These are phyloP conservation scores for Coemansia sp. DNA, from an alignment of 192 early-diverging fungal species.

Conservation along the genomic window DNA sequence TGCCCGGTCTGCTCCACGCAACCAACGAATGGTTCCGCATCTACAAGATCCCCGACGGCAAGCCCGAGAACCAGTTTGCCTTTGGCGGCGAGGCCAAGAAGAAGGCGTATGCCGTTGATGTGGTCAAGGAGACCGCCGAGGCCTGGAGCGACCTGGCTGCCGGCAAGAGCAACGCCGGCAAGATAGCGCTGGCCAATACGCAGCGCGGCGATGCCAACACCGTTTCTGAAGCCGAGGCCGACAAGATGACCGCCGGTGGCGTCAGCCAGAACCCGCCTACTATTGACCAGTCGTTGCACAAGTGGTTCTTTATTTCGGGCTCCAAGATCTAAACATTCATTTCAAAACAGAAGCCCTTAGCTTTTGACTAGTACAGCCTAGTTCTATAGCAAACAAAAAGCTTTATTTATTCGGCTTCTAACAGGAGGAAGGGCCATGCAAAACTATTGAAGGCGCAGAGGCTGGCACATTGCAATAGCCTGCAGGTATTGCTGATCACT, in stretches of 20 bases:
- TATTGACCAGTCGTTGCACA: constrained; percentile 69
- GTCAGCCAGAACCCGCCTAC: constrained; percentile 23
- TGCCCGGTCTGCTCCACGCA: constrained; percentile 92
- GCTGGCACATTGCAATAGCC: no score
- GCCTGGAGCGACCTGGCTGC: constrained; percentile 86
- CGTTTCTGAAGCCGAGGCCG: constrained; percentile 57
- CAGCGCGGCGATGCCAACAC: constrained; percentile 74
- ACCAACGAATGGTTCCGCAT: constrained; percentile 99
- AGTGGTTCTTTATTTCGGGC: constrained; percentile 98
- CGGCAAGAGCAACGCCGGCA: constrained; percentile 70
- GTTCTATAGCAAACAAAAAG: no score
- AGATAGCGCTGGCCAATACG: constrained; percentile 69
- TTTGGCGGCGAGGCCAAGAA: constrained; percentile 88
- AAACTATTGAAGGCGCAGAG: no score
- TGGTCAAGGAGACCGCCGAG: constrained; percentile 90
- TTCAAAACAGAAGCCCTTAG: no score
- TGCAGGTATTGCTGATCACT: no score
- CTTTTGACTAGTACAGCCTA: no score
- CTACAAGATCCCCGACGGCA: constrained; percentile 99
- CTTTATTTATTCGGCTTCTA: no score
- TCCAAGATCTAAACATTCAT: constrained; percentile 54
- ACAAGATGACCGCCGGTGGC: constrained; percentile 60
- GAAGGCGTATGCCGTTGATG: constrained; percentile 80
- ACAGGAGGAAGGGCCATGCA: no score
- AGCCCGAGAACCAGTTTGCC: constrained; percentile 99